These are phyloP conservation scores for Thamnidium elegans DNA, from an alignment of 192 early-diverging fungal genomes.

Conservation along the genomic window DNA sequence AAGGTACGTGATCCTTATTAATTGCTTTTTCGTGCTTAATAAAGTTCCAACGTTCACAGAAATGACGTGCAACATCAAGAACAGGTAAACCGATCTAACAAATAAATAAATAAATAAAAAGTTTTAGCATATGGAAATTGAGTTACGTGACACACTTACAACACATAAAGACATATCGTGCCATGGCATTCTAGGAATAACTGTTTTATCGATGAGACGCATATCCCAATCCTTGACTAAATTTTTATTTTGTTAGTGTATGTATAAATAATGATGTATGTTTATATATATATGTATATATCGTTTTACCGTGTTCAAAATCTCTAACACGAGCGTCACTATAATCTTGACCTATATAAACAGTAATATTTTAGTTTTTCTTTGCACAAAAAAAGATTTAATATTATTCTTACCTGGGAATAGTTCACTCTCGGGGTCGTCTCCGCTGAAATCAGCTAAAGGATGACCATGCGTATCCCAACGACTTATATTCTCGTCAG, in stretches of 20 bases:
- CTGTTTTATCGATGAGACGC: slow-evolving; percentile 46
- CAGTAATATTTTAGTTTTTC: not conserved
- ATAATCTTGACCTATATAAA: slow-evolving; percentile 67
- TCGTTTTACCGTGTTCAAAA: slow-evolving; percentile 41
- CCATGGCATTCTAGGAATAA: slow-evolving; percentile 79
- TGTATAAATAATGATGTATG: not conserved
- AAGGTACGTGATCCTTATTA: slow-evolving; percentile 54
- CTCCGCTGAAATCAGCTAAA: slow-evolving; percentile 64
- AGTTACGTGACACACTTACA: slow-evolving; percentile 30
- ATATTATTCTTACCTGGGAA: slow-evolving; percentile 40
- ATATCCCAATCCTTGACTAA: slow-evolving; percentile 50
- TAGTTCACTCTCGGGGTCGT: slow-evolving; percentile 38
- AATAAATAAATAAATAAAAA: not conserved
- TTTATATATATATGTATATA: slow-evolving; percentile 2
- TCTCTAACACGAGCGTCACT: slow-evolving; percentile 83
- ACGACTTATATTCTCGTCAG: slow-evolving; percentile 22
- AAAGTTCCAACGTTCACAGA: slow-evolving; percentile 88
- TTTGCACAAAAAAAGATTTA: not conserved
- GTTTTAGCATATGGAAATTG: not conserved
- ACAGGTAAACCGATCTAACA: slow-evolving; percentile 67
- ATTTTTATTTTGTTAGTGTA: not conserved
- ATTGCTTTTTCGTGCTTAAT: slow-evolving; percentile 70
- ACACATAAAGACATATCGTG: slow-evolving; percentile 81
- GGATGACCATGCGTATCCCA: slow-evolving; percentile 76
- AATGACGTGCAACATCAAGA: slow-evolving; percentile 78